Base-by-base conservation (phyloP, 202 grass and related monocot genomes). In the Schoenoplectus tabernaemontani region DNA sequence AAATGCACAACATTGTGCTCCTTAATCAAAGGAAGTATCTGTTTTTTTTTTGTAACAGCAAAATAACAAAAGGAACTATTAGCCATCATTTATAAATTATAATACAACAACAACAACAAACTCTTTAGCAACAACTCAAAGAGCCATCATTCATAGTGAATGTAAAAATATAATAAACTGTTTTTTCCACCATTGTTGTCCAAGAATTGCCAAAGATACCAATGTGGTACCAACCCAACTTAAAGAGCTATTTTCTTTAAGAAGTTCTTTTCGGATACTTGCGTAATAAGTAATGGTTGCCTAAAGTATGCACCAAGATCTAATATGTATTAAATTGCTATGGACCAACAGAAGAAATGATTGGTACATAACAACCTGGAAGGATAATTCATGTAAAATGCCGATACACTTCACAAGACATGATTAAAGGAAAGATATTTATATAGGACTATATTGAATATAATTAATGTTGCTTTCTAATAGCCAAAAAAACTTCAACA, bases 21-120 rank as follows among this genome's bases (percentile, higher is more conserved):
- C 51, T 74, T 88, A 54, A 99, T 91, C 79, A 99, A 85, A 76
- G 96, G 96, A 89, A 99, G 91, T 85, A 99, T 93, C 96, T 99
- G 83, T n/a, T n/a, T n/a, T 9, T 58, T 79, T 75, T 74, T 56
- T n/a, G 26, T 3, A 75, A 12, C 11, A 7, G 16, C 34, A 54
- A 53, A 20, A 75, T 54, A 33, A 75, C 3, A 75, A 30, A 34
- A 53, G 17, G 54, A 74, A 74, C 26, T 10, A 74, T 74, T 54
- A 74, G 7, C 26, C 28, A 11, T 34, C 28, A 34, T n/a, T n/a
- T n/a, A n/a, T n/a, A n/a, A n/a, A n/a, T n/a, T n/a, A n/a, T n/a
- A n/a, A n/a, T n/a, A n/a, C n/a, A n/a, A n/a, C n/a, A n/a, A n/a
- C n/a, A n/a, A n/a, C n/a, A n/a, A n/a, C n/a, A n/a, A n/a, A n/a